Evolutionary conservation across 306 rosid genomes (phyloP), one percentile per base, ranked within the genome.

Genomic region (Styphnolobium japonicum): DNA sequence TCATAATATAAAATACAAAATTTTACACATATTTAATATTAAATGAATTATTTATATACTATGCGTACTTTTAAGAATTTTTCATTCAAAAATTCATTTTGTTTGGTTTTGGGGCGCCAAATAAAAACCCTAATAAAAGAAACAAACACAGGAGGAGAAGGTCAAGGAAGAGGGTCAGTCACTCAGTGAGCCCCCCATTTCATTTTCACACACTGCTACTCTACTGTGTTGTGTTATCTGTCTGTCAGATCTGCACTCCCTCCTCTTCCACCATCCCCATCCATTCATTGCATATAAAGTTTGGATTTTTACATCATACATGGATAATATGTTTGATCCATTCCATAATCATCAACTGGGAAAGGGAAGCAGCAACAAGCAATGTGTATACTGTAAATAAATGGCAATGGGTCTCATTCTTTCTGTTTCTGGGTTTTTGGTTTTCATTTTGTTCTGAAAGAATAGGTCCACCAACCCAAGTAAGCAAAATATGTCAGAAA

Each of bases 21-120:
- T n/a, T n/a, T n/a, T n/a, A n/a, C n/a, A n/a, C n/a, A n/a, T n/a
- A n/a, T n/a, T n/a, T n/a, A n/a, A n/a, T n/a, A n/a, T n/a, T n/a
- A n/a, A n/a, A n/a, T n/a, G n/a, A n/a, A n/a, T n/a, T n/a, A n/a
- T n/a, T n/a, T n/a, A n/a, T n/a, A n/a, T n/a, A n/a, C n/a, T n/a
- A n/a, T n/a, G n/a, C n/a, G n/a, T n/a, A n/a, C n/a, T n/a, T n/a
- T n/a, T n/a, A n/a, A n/a, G n/a, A n/a, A n/a, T n/a, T n/a, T n/a
- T n/a, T n/a, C n/a, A n/a, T n/a, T n/a, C n/a, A n/a, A n/a, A n/a
- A n/a, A n/a, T n/a, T n/a, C n/a, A n/a, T n/a, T n/a, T n/a, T n/a
- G n/a, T n/a, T n/a, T n/a, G n/a, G n/a, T n/a, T n/a, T 8, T 73
- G 74, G 55, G 78, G 86, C 82, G 86, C 86, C 89, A 86, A 86